Evolutionary conservation across 1,139 yeast genomes (phyloP).

Genomic region (Yarrowia galli): DNA sequence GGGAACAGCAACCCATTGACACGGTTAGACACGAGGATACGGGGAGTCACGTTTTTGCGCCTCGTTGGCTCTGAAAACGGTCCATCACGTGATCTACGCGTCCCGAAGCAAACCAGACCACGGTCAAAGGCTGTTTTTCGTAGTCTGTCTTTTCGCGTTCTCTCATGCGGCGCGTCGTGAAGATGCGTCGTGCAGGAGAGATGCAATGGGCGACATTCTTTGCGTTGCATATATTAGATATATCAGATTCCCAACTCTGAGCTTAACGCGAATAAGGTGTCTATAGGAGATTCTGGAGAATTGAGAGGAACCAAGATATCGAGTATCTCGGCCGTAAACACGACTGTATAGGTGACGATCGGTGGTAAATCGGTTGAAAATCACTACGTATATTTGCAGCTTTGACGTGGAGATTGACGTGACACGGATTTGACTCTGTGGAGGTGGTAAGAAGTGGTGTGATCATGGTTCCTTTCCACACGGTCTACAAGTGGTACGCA

Average conservation of each 20-base stretch:
- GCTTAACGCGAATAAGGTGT: slow-evolving; percentile 12
- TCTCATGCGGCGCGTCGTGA: slow-evolving; percentile 13
- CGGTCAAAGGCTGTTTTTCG: background rate
- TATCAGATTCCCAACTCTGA: slow-evolving; percentile 22
- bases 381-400: background rate
- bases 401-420: background rate
- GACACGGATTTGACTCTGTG: no score
- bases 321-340: background rate
- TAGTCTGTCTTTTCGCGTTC: slow-evolving; percentile 1
- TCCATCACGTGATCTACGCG: background rate
- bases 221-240: slow-evolving; percentile 32
- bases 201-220: slow-evolving; percentile 28
- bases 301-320: background rate
- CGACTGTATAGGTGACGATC: background rate
- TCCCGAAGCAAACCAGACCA: background rate
- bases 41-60: background rate
- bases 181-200: background rate
- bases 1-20: background rate
- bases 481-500: no score
- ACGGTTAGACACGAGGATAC: background rate
- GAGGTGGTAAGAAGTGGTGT: background rate
- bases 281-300: slow-evolving; percentile 11
- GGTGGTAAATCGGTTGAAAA: background rate
- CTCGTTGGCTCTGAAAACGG: background rate
- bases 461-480: no score